phyloP scores from a whole-genome alignment of 768 basidiomycete species.

The Agaricus sinodeliciosus region DNA sequence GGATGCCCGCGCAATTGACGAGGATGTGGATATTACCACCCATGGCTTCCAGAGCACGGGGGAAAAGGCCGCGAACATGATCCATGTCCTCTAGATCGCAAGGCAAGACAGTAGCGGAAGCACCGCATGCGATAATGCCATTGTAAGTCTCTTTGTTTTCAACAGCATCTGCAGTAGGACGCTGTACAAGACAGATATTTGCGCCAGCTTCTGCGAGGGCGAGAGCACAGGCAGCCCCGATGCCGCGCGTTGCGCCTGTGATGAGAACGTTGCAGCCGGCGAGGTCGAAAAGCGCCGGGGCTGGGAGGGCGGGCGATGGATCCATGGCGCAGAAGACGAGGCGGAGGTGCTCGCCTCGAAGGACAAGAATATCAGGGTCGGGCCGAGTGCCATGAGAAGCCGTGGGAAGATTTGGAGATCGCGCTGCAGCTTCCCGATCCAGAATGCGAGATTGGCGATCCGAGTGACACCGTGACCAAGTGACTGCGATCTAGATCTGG shows the following conservation, averaged over 20 bases:
- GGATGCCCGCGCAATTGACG: slow-evolving; percentile 67
- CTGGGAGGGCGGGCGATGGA: slow-evolving; percentile 40
- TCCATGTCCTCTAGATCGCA: slow-evolving; percentile 36
- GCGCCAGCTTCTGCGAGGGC: slow-evolving; percentile 46
- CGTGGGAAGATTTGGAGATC: slow-evolving; percentile 4
- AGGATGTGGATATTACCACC: slow-evolving; percentile 47
- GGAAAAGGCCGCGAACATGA: slow-evolving; percentile 34
- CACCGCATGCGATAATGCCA: slow-evolving; percentile 25
- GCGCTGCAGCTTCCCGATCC: slow-evolving; percentile 6
- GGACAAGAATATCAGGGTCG: slow-evolving; percentile 12
- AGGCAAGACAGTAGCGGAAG: slow-evolving; percentile 20
- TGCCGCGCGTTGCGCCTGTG: slow-evolving; percentile 73
- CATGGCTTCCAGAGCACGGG: slow-evolving; percentile 32
- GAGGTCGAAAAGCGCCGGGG: slow-evolving; percentile 62
- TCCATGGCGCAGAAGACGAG: slow-evolving; percentile 33
- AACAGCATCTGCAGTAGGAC: slow-evolving; percentile 17
- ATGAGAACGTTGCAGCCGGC: slow-evolving; percentile 63
- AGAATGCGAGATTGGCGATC: not conserved
- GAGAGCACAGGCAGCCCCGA: slow-evolving; percentile 44
- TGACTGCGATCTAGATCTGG: slow-evolving; percentile 8
- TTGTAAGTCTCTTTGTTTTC: slow-evolving; percentile 19
- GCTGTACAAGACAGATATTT: slow-evolving; percentile 38
- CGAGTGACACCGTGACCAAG: not conserved
- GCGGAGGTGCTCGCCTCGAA: slow-evolving; percentile 8
- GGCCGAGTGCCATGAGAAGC: slow-evolving; percentile 2